Percentiles rank a stretch among this genome's conserved stretches.
These are phyloP conservation scores for Wallacemonas sp. DNA, from an alignment of 208 protist species.

Conservation along the genomic window DNA sequence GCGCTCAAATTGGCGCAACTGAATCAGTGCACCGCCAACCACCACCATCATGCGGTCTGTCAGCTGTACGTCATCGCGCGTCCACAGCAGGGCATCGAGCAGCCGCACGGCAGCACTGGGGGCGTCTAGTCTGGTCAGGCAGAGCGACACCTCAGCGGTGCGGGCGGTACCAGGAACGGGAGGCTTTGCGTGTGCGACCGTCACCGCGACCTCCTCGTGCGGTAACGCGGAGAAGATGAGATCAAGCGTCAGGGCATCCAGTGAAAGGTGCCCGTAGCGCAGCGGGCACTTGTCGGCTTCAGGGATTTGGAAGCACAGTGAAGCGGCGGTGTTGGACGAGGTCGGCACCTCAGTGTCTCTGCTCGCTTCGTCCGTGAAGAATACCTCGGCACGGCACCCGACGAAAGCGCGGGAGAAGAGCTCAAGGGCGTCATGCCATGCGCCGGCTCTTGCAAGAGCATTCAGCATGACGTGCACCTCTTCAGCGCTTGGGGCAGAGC, in stretches of 20 bases:
- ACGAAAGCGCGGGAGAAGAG: constrained; percentile 49
- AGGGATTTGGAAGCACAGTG: not conserved
- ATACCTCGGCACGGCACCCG: constrained; percentile 7
- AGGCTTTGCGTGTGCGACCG: not conserved
- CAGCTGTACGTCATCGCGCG: constrained; percentile 70
- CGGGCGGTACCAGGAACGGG: not conserved
- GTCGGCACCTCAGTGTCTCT: not conserved
- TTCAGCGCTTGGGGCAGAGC: constrained; percentile 18
- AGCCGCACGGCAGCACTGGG: constrained; percentile 47
- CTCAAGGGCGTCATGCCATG: constrained; percentile 36
- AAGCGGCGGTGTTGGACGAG: not conserved
- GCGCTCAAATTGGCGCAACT: constrained; percentile 53
- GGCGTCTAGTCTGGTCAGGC: constrained; percentile 21
- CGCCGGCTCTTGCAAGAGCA: constrained; percentile 28
- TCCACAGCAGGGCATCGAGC: constrained; percentile 52
- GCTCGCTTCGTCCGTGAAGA: constrained; percentile 8
- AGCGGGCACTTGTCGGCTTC: not conserved
- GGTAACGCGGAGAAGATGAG: constrained; percentile 65
- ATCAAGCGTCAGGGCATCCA: constrained; percentile 52
- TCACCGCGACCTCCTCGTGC: not conserved
- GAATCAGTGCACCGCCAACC: constrained; percentile 63
- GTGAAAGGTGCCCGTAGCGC: constrained; percentile 15
- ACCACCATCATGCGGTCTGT: constrained; percentile 63
- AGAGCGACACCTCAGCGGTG: not conserved
- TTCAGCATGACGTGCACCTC: constrained; percentile 71